These are phyloP conservation scores for Ogataea sp. DNA, from an alignment of 805 yeast genomes.

Conservation along the genomic window DNA sequence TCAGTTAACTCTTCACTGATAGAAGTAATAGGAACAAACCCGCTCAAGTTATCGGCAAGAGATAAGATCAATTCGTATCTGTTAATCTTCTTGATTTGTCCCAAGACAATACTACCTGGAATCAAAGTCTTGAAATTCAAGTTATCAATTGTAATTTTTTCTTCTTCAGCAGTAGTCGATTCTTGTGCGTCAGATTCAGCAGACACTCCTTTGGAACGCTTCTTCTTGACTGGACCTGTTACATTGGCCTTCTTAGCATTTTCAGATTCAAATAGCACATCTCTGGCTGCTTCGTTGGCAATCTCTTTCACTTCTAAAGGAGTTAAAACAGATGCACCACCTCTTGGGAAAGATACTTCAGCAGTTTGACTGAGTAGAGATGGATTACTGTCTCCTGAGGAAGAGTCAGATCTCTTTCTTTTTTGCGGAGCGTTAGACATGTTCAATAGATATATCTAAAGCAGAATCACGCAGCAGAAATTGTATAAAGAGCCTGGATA, in stretches of 20 bases:
- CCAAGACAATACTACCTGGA: conserved; percentile 70
- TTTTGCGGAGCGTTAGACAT: conserved; percentile 20
- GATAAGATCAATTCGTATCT: conserved; percentile 60
- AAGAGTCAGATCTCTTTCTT: conserved; percentile 41
- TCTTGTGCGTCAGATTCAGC: too few species aligned
- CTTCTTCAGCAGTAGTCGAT: conserved; percentile 18
- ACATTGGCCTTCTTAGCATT: conserved; percentile 19
- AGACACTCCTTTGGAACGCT: conserved; percentile 1
- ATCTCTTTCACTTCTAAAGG: conserved; percentile 90
- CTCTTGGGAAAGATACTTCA: conserved; percentile 84
- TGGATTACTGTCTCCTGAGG: conserved; percentile 19
- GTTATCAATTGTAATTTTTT: conserved; percentile 46
- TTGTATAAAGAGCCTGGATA: too few species aligned
- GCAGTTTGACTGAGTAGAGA: conserved; percentile 20
- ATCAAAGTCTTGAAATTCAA: conserved; percentile 53
- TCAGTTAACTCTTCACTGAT: conserved; percentile 57
- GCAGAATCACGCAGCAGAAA: too few species aligned
- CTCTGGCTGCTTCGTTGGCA: conserved; percentile 85
- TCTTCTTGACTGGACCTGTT: conserved; percentile 14
- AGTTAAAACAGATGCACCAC: conserved; percentile 80
- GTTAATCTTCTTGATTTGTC: conserved; percentile 59
- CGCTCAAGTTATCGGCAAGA: conserved; percentile 73
- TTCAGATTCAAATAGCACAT: conserved; percentile 57
- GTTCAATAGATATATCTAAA: too few species aligned
- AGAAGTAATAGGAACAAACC: conserved; percentile 68